These are phyloP conservation scores for Ophioceras dolichostomum DNA, from an alignment of 2,329 filamentous ascomycete genomes.

Conservation along the genomic window DNA sequence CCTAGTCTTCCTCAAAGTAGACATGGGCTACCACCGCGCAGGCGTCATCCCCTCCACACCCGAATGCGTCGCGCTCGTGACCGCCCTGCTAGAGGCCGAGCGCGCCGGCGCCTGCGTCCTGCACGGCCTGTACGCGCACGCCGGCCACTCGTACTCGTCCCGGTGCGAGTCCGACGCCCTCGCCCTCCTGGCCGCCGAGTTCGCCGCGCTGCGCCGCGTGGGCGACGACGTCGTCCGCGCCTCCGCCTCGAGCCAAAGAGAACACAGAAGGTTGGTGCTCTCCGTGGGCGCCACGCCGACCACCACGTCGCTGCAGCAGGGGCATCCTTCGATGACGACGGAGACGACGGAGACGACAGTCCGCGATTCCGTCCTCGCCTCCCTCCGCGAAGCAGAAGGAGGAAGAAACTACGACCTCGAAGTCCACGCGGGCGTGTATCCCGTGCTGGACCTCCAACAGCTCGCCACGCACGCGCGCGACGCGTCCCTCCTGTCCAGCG, in stretches of 20 bases:
- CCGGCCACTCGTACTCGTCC: slow-evolving; percentile 56
- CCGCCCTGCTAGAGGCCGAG: slow-evolving; percentile 28
- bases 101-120: slow-evolving; percentile 26
- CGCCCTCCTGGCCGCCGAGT: slow-evolving; percentile 51
- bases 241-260: neutral
- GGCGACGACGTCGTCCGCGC: slow-evolving; percentile 13
- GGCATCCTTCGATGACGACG: no score
- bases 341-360: no score
- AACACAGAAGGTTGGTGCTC: slow-evolving; percentile 29
- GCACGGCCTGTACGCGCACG: slow-evolving; percentile 60
- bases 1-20: slow-evolving; percentile 60
- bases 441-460: slow-evolving; percentile 67
- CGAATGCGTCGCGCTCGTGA: slow-evolving; percentile 34
- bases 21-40: slow-evolving; percentile 60
- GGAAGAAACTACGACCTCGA: slow-evolving; percentile 19
- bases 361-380: slow-evolving; percentile 18
- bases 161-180: slow-evolving; percentile 36
- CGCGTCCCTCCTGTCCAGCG: slow-evolving; percentile 27
- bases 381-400: slow-evolving; percentile 9
- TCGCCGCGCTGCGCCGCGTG: slow-evolving; percentile 37
- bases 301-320: slow-evolving; percentile 51
- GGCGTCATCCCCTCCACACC: slow-evolving; percentile 44
- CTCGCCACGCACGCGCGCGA: slow-evolving; percentile 53
- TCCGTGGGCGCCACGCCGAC: slow-evolving; percentile 72
- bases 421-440: slow-evolving; percentile 64